Conservation (phyloP, 805 yeast species). For the Wickerhamomyces kurtzmanii region DNA sequence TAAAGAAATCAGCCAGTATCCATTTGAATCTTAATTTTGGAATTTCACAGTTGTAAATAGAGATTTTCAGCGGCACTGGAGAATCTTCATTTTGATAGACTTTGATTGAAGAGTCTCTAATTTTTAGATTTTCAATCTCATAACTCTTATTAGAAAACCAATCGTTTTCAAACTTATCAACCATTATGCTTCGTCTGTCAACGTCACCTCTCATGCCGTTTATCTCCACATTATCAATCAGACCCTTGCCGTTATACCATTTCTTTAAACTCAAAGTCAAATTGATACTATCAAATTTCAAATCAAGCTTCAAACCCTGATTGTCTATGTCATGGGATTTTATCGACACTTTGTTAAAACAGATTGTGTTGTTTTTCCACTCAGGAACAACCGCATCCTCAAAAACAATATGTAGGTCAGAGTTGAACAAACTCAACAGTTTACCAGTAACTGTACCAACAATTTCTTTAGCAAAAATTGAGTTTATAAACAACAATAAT, state of each 20-base stretch:
- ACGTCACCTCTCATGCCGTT: conserved; percentile 80
- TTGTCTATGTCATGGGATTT: conserved; percentile 54
- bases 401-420: conserved; percentile 71
- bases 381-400: conserved; percentile 89
- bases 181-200: conserved; percentile 39
- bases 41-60: conserved; percentile 57
- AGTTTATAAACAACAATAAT: conserved; percentile 61
- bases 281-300: conserved; percentile 72
- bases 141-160: conserved; percentile 26
- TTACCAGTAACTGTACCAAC: conserved; percentile 79
- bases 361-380: conserved; percentile 81
- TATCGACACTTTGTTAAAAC: conserved; percentile 63
- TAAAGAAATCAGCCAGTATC: conserved; percentile 55
- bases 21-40: conserved; percentile 50
- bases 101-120: conserved; percentile 41
- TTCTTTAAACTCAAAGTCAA: conserved; percentile 71
- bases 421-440: conserved; percentile 57
- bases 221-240: conserved; percentile 67
- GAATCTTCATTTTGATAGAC: conserved; percentile 14
- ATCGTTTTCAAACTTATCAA: conserved; percentile 14
- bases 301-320: conserved; percentile 69
- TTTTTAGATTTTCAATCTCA: conserved; percentile 29
- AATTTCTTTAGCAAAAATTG: conserved; percentile 80
- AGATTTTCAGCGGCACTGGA: conserved; percentile 24
- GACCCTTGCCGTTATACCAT: conserved; percentile 84